Evolutionary conservation across 768 basidiomycete species (phyloP).

Genomic region (Trametes elegans): DNA sequence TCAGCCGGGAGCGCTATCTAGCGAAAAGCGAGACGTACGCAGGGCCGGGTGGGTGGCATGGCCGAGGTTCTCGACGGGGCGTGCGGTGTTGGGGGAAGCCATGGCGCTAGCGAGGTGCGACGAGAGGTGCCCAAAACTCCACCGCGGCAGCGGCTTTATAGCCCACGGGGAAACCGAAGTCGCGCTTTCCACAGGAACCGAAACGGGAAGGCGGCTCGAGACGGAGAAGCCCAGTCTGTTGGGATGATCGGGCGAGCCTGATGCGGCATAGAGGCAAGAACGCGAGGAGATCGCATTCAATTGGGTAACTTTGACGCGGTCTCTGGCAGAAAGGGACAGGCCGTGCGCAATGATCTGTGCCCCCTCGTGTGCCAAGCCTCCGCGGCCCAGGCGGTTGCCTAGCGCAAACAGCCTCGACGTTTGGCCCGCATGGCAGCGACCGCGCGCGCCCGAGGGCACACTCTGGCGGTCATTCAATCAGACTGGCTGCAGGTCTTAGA

Average conservation of each 20-base stretch:
- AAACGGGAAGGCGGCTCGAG: constrained; percentile 19
- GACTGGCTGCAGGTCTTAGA: constrained; percentile 11
- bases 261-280: constrained; percentile 13
- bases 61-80: constrained; percentile 14
- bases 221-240: constrained; percentile 18
- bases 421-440: constrained; percentile 7
- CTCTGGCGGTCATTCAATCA: constrained; percentile 20
- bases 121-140: constrained; percentile 16
- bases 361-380: background rate
- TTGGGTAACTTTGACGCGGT: constrained; percentile 18
- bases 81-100: constrained; percentile 7
- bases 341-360: background rate
- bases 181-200: constrained; percentile 22
- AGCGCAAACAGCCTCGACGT: background rate
- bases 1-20: background rate
- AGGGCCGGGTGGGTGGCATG: constrained; percentile 32
- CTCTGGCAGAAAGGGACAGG: constrained; percentile 11
- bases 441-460: too few species aligned
- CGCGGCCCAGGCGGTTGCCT: constrained; percentile 6
- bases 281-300: constrained; percentile 17
- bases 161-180: constrained; percentile 22
- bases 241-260: constrained; percentile 16
- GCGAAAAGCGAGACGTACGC: constrained; percentile 22
- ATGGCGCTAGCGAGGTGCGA: constrained; percentile 7
- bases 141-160: constrained; percentile 19